Evolutionary conservation across 257 asterid genomes (phyloP).

Genomic region (Solanum paucissectum): DNA sequence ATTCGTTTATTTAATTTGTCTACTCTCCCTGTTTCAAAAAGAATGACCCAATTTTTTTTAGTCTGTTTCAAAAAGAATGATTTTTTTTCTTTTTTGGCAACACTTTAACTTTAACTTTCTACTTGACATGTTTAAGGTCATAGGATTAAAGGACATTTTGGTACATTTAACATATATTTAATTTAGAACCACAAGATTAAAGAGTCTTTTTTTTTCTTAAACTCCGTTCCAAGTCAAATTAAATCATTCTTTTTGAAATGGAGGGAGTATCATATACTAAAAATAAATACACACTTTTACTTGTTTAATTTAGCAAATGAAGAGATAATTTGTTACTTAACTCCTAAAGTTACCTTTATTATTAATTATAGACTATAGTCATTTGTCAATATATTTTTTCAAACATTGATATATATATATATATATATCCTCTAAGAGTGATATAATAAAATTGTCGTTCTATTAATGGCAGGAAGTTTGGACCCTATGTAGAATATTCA

Average conservation of each 20-base stretch:
- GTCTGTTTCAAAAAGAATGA: too few relatives aligned
- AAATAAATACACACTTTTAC: not conserved
- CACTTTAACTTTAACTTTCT: too few relatives aligned
- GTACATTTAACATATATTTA: too few relatives aligned
- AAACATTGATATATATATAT: not conserved
- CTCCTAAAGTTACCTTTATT: not conserved
- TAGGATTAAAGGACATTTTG: too few relatives aligned
- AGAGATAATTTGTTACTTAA: not conserved
- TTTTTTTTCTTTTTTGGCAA: too few relatives aligned
- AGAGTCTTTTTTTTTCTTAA: too few relatives aligned
- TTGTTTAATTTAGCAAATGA: not conserved
- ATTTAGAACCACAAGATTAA: too few relatives aligned
- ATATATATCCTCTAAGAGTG: not conserved
- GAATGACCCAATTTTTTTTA: too few relatives aligned
- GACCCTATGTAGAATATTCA: constrained; percentile 29
- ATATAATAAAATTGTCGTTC: not conserved
- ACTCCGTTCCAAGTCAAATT: too few relatives aligned
- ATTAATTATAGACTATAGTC: not conserved
- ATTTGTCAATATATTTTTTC: not conserved
- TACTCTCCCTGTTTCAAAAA: too few relatives aligned
- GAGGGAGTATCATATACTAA: not conserved
- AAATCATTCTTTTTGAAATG: too few relatives aligned
- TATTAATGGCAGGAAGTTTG: constrained; percentile 23
- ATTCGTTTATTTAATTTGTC: not conserved
- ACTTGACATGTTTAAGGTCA: too few relatives aligned